phyloP scores from a whole-genome alignment of 768 basidiomycete species.

The Gautieria morchelliformis region DNA sequence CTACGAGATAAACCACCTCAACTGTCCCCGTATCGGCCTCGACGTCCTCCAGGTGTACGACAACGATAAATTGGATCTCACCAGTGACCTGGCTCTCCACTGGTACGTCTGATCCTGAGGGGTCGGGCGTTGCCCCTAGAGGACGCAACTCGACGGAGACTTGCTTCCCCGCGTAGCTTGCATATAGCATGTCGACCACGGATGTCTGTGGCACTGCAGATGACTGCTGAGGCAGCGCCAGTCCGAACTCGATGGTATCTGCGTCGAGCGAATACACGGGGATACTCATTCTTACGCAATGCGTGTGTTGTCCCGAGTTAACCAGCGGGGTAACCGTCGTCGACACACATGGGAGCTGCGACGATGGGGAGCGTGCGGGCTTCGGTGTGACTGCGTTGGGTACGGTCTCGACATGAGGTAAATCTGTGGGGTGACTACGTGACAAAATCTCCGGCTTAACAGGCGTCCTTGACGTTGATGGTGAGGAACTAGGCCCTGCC shows the following conservation, averaged over 20 bases:
- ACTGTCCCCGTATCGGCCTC: constrained; percentile 36
- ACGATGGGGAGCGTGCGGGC: neutral
- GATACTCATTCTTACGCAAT: constrained; percentile 5
- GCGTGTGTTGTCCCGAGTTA: neutral
- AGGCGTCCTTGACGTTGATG: neutral
- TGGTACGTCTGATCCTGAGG: constrained; percentile 18
- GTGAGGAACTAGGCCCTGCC: constrained; percentile 27
- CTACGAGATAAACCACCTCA: constrained; percentile 60
- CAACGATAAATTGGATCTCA: constrained; percentile 61
- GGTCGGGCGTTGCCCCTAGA: constrained; percentile 15
- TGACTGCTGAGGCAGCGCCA: neutral
- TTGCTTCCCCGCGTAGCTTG: constrained; percentile 56
- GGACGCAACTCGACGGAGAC: constrained; percentile 48
- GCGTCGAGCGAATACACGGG: constrained; percentile 3
- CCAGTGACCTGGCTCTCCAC: constrained; percentile 45
- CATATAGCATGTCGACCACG: constrained; percentile 36
- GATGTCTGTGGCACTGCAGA: too few species aligned
- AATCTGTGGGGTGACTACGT: neutral
- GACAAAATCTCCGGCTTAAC: neutral
- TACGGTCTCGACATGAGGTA: neutral
- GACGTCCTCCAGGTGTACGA: constrained; percentile 42
- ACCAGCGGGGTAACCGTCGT: neutral
- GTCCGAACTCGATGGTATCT: constrained; percentile 4
- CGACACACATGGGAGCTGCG: neutral
- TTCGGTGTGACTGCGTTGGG: neutral